A percentile compares a stretch with the other conserved stretches of the same genome.
phyloP scores from a whole-genome alignment of 176 grass and related monocot species.

The Oryza brachyantha region DNA sequence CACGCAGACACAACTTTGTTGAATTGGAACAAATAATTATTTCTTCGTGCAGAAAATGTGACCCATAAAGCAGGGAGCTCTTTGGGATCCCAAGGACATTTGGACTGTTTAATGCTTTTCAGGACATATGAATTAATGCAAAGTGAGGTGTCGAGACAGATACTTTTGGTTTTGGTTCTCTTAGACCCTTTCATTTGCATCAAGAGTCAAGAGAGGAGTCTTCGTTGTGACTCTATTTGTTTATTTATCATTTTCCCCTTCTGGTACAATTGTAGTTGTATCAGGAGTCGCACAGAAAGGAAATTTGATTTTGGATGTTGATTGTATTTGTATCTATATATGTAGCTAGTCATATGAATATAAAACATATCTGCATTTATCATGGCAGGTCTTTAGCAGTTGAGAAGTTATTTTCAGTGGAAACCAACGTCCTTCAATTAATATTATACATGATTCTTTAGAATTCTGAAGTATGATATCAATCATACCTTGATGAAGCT shows the following conservation, averaged over 20 bases:
- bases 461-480: conserved; percentile 5
- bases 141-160: conserved; percentile 8
- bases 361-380: neutral
- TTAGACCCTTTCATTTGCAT: conserved; percentile 16
- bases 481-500: conserved; percentile 6
- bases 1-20: conserved; percentile 2
- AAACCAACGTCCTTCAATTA: neutral
- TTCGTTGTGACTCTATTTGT: conserved; percentile 11
- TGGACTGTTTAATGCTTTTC: neutral
- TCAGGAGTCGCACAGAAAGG: neutral
- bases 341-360: conserved; percentile 3
- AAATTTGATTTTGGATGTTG: neutral
- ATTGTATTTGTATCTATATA: neutral
- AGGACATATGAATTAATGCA: neutral
- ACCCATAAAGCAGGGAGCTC: neutral
- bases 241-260: conserved; percentile 20
- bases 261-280: conserved; percentile 15
- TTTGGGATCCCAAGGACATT: conserved; percentile 8
- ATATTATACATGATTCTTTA: neutral
- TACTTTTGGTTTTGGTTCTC: conserved; percentile 23
- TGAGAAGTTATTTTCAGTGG: neutral
- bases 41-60: neutral
- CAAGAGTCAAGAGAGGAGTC: conserved; percentile 30
- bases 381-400: neutral
- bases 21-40: conserved; percentile 17